Evolutionary conservation across 1,284 basidiomycete genomes (phyloP), one percentile per base, ranked within the genome.

Genomic region (Cronartium quercuum): DNA sequence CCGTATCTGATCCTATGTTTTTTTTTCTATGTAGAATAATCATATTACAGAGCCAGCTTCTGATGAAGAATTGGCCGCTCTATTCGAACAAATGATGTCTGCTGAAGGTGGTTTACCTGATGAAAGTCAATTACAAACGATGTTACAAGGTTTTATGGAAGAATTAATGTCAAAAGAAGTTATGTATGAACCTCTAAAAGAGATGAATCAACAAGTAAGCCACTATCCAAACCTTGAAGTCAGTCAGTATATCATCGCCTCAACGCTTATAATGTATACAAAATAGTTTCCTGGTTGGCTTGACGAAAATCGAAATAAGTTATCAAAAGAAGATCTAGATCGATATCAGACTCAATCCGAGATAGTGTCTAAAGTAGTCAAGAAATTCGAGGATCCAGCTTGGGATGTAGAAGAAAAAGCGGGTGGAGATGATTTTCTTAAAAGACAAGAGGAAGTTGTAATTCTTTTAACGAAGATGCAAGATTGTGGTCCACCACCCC

Each of bases 121-220:
- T n/a, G 89, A 88, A 24, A 86, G 86, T 42, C 88, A 90, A 68
- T 82, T 94, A 6, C 87, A 88, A 64, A 88, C 86, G 9, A 85
- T 96, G 78, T 84, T 98, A 29, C 92, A 98, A 81, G 87, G 85
- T 51, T 92, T 98, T 90, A 93, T 95, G 94, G 86, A 87, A 18
- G 89, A 94, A 81, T 85, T 98, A 62, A 93, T 98, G 91, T 89
- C 88, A 82, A 94, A 93, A 81, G 93, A 98, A 1, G 87, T 98
- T 10, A 83, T 96, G 21, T 92, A 97, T 79, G 94, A 96, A 78
- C 94, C 95, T 0, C 83, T 98, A 79, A 90, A 90, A 78, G 95
- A 98, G 81, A 84, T 98, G 40, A 85, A 88, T 18, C 88, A 90
- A 18, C 93, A 94, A 83, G 94, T 91, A 78, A 69, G 82, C 78